Percentiles rank a stretch among this genome's conserved stretches.
Conservation (phyloP, 2,329 filamentous ascomycete genomes). For the Metarhizium robertsii region DNA sequence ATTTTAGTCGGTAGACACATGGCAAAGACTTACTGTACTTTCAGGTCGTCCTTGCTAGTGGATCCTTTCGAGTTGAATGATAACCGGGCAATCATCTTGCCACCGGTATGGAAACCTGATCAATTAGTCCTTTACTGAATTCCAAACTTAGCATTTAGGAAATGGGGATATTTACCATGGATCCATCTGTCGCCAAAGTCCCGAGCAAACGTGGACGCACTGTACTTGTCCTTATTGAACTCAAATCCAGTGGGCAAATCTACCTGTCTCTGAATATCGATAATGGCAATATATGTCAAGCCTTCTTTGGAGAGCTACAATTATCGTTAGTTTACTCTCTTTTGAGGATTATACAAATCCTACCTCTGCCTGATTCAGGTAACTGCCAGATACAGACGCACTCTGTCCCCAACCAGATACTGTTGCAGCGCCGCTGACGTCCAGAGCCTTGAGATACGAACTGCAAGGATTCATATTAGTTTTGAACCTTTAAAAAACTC, state of each 20-base stretch:
- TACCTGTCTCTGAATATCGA: not conserved
- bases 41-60: not conserved
- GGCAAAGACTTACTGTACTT: not conserved
- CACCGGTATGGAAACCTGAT: not conserved
- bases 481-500: no score
- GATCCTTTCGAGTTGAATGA: not conserved
- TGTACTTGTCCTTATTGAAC: not conserved
- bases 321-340: not conserved
- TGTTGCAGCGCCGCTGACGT: not conserved
- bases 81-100: constrained; percentile 1
- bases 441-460: not conserved
- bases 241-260: not conserved
- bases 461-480: not conserved
- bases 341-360: not conserved
- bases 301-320: not conserved
- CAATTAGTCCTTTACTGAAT: not conserved
- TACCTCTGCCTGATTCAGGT: constrained; percentile 1
- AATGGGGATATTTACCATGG: not conserved
- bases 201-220: not conserved
- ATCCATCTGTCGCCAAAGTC: constrained; percentile 4
- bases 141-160: not conserved
- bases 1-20: no score
- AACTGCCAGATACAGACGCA: not conserved
- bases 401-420: not conserved
- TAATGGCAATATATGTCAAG: not conserved